Base-by-base conservation (phyloP, 176 grass and related monocot genomes). In the Puccinellia tenuiflora region DNA sequence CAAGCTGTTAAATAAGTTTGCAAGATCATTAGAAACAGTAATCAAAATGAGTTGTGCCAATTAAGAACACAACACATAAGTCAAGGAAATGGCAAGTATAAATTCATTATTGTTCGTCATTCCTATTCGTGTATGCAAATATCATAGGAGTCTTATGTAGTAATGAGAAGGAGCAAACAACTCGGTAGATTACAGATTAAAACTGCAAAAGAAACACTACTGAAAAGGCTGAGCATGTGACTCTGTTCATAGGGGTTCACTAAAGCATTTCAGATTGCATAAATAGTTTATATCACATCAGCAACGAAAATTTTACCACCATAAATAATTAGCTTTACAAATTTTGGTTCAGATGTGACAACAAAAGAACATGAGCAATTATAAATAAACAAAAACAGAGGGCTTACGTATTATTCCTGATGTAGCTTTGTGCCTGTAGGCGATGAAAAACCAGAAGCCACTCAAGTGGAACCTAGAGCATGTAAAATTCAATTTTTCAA, bases 401-500 rank as follows among this genome's bases (percentile, higher is more conserved):
- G 48, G 73, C 83, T 69, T 90, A 89, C 92, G 9, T 28, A 77
- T 25, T 91, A 45, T 77, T 91, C 77, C 43, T 91, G 67, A 86
- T 77, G 65, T 81, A 94, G 48, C 80, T 85, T 29, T 52, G 60
- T 12, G 84, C 68, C 12, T 77, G 75, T 37, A 84, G 13, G 30
- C 55, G 34, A 82, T 87, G 76, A 62, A 91, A 91, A 68, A 79
- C 39, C 76, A 70, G 51, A 74, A 94, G 86, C 92, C 92, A 91
- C 24, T 94, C 92, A 82, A 89, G 79, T 69, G 92, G 92, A 81
- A 91, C 83, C 89, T 94, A 60, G 20, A 81, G 45, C 16, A 31
- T 80, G 45, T 30, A 84, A 83, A 79, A 34, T 42, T 66, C 59
- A 57, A 46, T 46, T 50, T 71, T 9, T 60, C 35, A 28, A 14